Evolutionary conservation across 768 basidiomycete genomes (phyloP).

Genomic region (Leccinum rimulosum): DNA sequence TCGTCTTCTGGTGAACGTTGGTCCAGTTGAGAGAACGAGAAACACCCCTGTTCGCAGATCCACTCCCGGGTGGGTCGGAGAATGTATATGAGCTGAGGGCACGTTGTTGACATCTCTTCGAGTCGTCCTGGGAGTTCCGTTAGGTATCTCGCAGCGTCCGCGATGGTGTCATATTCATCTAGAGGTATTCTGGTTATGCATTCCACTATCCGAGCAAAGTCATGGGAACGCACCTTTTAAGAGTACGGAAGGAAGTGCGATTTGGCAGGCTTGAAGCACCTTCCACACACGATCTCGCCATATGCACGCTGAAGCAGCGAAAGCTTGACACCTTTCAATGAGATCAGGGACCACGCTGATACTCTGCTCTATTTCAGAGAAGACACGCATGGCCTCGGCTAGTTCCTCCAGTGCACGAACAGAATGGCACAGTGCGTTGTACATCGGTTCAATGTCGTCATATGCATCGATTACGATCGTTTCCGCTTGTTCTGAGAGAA

Average conservation of each 20-base stretch:
- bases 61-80: constrained; percentile 28
- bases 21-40: constrained; percentile 14
- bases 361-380: constrained; percentile 32
- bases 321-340: constrained; percentile 25
- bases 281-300: constrained; percentile 29
- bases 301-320: constrained; percentile 24
- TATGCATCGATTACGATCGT: constrained; percentile 18
- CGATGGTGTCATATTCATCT: constrained; percentile 39
- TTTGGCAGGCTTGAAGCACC: constrained; percentile 21
- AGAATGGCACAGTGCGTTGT: constrained; percentile 15
- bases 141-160: constrained; percentile 27
- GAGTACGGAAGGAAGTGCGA: constrained; percentile 31
- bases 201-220: neutral
- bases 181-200: neutral
- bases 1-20: neutral
- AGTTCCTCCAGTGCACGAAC: constrained; percentile 39
- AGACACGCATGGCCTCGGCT: constrained; percentile 32
- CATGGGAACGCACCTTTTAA: constrained; percentile 33
- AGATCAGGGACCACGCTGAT: constrained; percentile 20
- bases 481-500: constrained; percentile 19
- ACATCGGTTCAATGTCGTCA: constrained; percentile 18
- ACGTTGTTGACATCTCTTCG: constrained; percentile 27
- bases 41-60: constrained; percentile 29
- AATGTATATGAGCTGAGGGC: constrained; percentile 29
- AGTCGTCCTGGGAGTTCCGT: constrained; percentile 24